Evolutionary conservation across 164 flowering plant genomes (phyloP).

Genomic region (Berberis vulgaris): DNA sequence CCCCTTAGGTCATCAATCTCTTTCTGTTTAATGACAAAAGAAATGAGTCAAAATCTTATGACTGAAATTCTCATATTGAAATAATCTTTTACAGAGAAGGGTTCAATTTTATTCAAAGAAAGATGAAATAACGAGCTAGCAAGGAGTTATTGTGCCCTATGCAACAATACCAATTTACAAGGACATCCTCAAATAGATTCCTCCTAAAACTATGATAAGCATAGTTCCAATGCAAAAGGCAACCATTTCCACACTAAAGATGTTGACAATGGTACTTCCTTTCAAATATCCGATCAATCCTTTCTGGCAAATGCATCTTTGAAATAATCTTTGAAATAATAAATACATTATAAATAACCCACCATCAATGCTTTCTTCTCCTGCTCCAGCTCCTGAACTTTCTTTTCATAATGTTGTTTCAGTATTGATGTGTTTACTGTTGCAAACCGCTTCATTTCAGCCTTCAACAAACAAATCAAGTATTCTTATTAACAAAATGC

Average conservation of each 20-base stretch:
- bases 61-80: neutral
- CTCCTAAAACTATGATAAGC: no score
- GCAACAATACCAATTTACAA: no score
- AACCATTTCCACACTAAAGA: no score
- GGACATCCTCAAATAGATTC: no score
- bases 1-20: conserved; percentile 74
- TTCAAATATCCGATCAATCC: no score
- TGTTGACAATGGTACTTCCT: no score
- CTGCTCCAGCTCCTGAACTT: conserved; percentile 77
- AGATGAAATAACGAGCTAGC: neutral
- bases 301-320: no score
- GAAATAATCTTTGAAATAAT: no score
- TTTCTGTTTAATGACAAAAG: conserved; percentile 39
- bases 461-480: conserved; percentile 36
- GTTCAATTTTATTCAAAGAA: no score
- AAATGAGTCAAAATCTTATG: neutral
- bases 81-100: neutral
- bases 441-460: conserved; percentile 86
- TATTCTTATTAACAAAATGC: neutral
- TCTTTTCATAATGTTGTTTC: conserved; percentile 92
- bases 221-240: no score
- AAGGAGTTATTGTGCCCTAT: neutral
- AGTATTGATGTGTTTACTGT: conserved; percentile 64
- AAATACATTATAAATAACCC: conserved; percentile 4
- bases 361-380: conserved; percentile 79